Evolutionary conservation across 139 green algal genomes (phyloP), one percentile per base, ranked within the genome.

Genomic region (Zygnema circumcarinatum): DNA sequence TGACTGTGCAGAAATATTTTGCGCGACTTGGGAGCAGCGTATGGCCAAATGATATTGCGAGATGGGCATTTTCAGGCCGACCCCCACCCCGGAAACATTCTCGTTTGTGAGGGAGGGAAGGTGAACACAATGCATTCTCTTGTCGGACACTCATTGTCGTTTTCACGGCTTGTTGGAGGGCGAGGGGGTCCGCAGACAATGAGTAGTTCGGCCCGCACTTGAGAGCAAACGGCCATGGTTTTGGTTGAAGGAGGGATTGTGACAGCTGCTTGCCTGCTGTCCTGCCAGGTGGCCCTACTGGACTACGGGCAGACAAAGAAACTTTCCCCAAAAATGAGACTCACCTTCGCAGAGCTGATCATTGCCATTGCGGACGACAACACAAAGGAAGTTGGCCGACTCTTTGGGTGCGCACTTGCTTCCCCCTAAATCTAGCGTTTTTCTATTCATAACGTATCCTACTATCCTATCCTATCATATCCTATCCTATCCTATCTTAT

Each of bases 241-340:
- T 72, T 72, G 56, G 29, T 72, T 29, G 25, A n/a, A n/a, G n/a
- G n/a, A n/a, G n/a, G n/a, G n/a, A 78, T 78, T 25, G 35, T 78
- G 35, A 78, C 35, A 39, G 16, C 35, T 41, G 25, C 35, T 52
- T 16, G 7, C 11, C 11, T 78, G 69, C 11, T 78, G 3, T 40
- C 36, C 69, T 78, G 69, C 69, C 85, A 90, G 85, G 93, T 98
- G 0, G 96, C 94, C 0, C 90, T 99, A 82, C 92, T 99, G 38
- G 96, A 99, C 80, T 99, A 98, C 85, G 96, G 96, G 0, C 96
- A 99, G 93, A 94, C 89, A 47, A 99, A 99, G 94, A 94, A 96
- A 88, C 94, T 99, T 80, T 89, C 92, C 0, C 89, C 95, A 11
- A 16, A 83, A 2, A 86, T 96, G 67, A 87, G 94, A 35, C 56